A percentile compares a stretch with the other conserved stretches of the same genome.
phyloP scores from a whole-genome alignment of 371 early-diverging fungal species.

The Zancudomyces culisetae region DNA sequence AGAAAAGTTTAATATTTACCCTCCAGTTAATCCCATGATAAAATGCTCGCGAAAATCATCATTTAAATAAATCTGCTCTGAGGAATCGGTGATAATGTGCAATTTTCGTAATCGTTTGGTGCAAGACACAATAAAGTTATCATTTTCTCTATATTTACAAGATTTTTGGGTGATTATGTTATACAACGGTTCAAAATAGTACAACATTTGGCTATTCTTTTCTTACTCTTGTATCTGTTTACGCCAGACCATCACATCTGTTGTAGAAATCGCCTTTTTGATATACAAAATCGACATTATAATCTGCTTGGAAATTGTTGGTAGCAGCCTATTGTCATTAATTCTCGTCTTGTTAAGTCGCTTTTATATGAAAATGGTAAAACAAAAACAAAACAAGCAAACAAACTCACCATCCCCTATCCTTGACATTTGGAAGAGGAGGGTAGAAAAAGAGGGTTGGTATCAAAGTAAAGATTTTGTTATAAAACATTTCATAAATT shows the following conservation, averaged over 20 bases:
- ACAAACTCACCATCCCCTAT: neutral
- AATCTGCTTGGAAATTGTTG: conserved; percentile 71
- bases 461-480: neutral
- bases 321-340: conserved; percentile 41
- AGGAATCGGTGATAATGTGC: conserved; percentile 35
- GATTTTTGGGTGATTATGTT: too few relatives aligned
- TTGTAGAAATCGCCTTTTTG: conserved; percentile 31
- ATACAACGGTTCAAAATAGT: too few relatives aligned
- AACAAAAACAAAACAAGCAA: neutral
- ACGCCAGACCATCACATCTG: conserved; percentile 52
- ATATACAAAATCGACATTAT: conserved; percentile 75
- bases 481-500: neutral
- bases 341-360: too few relatives aligned
- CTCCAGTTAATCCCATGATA: conserved; percentile 74
- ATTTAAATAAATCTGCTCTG: conserved; percentile 31
- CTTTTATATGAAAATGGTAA: neutral
- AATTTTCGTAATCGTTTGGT: conserved; percentile 23
- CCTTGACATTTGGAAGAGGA: neutral
- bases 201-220: too few relatives aligned
- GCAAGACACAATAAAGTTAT: too few relatives aligned
- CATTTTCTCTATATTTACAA: too few relatives aligned
- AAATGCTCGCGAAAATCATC: conserved; percentile 55
- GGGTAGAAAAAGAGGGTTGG: neutral
- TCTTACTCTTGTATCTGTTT: conserved; percentile 30
- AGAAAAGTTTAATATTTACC: conserved; percentile 32